These are phyloP conservation scores for Leccinum pachyderme DNA, from an alignment of 1,284 basidiomycete species.

Conservation along the genomic window DNA sequence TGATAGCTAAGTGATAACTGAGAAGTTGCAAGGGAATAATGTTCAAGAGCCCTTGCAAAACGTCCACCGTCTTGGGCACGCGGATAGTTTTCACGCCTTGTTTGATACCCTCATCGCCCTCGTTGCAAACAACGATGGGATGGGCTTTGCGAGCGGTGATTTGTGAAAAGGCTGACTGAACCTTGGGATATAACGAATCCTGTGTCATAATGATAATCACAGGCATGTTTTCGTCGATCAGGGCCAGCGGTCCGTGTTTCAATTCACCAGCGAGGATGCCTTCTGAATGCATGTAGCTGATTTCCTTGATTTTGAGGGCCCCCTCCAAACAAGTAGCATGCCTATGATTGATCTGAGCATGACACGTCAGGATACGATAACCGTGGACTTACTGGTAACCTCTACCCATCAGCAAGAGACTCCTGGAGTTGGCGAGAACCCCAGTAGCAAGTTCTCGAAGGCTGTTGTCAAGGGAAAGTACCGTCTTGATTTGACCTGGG, in stretches of 20 bases:
- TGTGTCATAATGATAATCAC: constrained; percentile 99
- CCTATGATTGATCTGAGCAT: constrained; percentile 33
- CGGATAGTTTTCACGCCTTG: constrained; percentile 82
- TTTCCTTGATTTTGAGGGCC: constrained; percentile 99
- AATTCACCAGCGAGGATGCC: constrained; percentile 97
- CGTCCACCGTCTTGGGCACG: constrained; percentile 93
- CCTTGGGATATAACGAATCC: constrained; percentile 98
- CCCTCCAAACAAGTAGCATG: constrained; percentile 97
- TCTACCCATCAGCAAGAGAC: constrained; percentile 95
- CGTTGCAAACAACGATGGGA: constrained; percentile 96
- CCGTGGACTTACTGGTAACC: constrained; percentile 80
- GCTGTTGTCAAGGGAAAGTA: constrained; percentile 79
- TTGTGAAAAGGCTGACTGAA: constrained; percentile 93
- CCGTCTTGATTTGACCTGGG: constrained; percentile 85
- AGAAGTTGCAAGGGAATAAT: constrained; percentile 96
- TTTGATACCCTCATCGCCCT: constrained; percentile 83
- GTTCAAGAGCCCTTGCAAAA: constrained; percentile 94
- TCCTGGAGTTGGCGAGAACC: constrained; percentile 79
- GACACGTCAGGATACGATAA: too few relatives aligned
- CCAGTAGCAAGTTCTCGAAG: constrained; percentile 84
- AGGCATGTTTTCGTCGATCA: constrained; percentile 98
- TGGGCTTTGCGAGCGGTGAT: constrained; percentile 97
- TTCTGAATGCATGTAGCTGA: constrained; percentile 91
- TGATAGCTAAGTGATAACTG: constrained; percentile 94
- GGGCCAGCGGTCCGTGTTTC: constrained; percentile 96